phyloP scores from a whole-genome alignment of 495 filamentous ascomycete species.

The Annulohypoxylon maeteangense region DNA sequence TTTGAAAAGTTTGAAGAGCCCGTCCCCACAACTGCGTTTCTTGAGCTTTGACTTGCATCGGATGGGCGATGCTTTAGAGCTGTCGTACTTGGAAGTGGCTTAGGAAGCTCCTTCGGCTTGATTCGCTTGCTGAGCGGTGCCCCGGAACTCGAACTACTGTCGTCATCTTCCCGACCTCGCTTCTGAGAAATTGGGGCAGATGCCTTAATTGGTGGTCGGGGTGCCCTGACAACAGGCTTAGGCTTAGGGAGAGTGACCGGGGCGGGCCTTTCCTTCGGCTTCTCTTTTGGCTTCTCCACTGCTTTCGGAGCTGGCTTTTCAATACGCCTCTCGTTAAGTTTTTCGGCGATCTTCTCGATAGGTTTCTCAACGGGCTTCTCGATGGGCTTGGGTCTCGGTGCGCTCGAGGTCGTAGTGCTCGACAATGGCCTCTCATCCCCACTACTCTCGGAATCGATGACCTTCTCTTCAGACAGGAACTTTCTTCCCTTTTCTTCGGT shows the following conservation, averaged over 20 bases:
- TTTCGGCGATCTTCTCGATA: conserved; percentile 40
- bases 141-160: conserved; percentile 63
- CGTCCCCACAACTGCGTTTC: conserved; percentile 42
- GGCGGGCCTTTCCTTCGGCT: conserved; percentile 47
- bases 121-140: conserved; percentile 62
- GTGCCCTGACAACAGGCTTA: conserved; percentile 43
- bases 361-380: conserved; percentile 52
- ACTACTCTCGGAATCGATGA: conserved; percentile 81
- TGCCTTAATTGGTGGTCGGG: conserved; percentile 45
- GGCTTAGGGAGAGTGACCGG: conserved; percentile 44
- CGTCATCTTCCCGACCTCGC: conserved; percentile 56
- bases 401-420: conserved; percentile 46
- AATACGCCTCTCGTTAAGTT: conserved; percentile 47
- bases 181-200: conserved; percentile 49
- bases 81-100: conserved; percentile 30
- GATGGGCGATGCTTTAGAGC: conserved; percentile 54
- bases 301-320: conserved; percentile 45
- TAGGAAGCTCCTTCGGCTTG: conserved; percentile 52
- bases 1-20: conserved; percentile 48
- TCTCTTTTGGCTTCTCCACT: conserved; percentile 47
- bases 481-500: conserved; percentile 44
- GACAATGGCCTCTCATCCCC: conserved; percentile 58
- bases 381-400: conserved; percentile 46
- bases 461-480: conserved; percentile 73
- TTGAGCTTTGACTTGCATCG: conserved; percentile 59